Evolutionary conservation across 805 yeast species (phyloP).

Genomic region (Ogataea sp.): DNA sequence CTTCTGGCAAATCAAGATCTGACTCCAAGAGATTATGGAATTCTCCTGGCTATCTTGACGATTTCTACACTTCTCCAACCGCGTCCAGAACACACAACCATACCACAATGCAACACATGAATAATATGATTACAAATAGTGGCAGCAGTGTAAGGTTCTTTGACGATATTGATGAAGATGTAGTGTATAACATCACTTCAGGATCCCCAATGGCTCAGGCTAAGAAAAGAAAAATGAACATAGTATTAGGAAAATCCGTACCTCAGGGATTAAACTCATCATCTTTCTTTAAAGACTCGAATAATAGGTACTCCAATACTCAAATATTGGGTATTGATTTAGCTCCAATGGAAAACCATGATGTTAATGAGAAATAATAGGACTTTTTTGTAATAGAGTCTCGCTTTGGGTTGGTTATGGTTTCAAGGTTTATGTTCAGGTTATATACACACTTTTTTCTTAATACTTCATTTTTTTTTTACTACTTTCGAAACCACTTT

Average conservation of each 20-base stretch:
- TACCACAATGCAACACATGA: neutral
- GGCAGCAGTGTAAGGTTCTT: too few species aligned
- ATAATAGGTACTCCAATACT: slow-evolving; percentile 26
- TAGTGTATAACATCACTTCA: slow-evolving; percentile 7
- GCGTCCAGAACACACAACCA: slow-evolving; percentile 10
- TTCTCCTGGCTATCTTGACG: slow-evolving; percentile 60
- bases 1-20: slow-evolving; percentile 19
- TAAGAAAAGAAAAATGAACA: slow-evolving; percentile 11
- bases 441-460: too few species aligned
- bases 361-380: slow-evolving; percentile 7
- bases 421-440: too few species aligned
- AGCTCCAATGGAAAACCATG: slow-evolving; percentile 24
- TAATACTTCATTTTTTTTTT: too few species aligned
- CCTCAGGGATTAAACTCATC: slow-evolving; percentile 9
- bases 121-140: too few species aligned
- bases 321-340: slow-evolving; percentile 55
- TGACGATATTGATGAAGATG: neutral
- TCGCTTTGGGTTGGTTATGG: too few species aligned
- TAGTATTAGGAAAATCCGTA: slow-evolving; percentile 2
- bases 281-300: slow-evolving; percentile 3
- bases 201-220: slow-evolving; percentile 27
- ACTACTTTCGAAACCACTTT: too few species aligned
- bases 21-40: slow-evolving; percentile 50
- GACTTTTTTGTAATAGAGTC: neutral
- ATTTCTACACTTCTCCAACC: slow-evolving; percentile 51